Evolutionary conservation across 495 filamentous ascomycete species (phyloP), one percentile per base, ranked within the genome.

Genomic region (Lophium mytilinum): DNA sequence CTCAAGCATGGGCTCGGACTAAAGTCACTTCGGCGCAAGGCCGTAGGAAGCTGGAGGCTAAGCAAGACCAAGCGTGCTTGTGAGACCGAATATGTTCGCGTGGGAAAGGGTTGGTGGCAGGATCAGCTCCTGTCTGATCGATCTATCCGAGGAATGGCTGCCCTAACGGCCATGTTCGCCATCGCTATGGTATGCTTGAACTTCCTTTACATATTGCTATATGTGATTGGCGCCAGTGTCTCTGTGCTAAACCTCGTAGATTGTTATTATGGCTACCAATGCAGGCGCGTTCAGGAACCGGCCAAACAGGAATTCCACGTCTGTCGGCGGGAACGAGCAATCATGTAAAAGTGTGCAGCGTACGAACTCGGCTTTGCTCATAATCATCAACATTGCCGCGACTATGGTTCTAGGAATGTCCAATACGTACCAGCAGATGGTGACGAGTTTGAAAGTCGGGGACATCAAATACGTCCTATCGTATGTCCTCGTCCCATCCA

Each of bases 351-450:
- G 24, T 11, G 61, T 59, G 0, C 54, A 48, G 30, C 56, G 50
- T 15, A 51, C 48, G 1, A 64, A 64, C 40, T 60, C 61, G 4
- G 45, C 45, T 7, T 24, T 48, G 6, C 45, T 48, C 14, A 18
- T 48, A 14, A 21, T 30, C 33, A 48, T 48, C 21, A 48, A 48
- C 48, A 30, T 59, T 2, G 56, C 56, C 10, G 61, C 56, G 2
- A 64, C 61, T 1, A 64, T 64, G 61, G 39, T 64, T 15, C 37
- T 63, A 2, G 60, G 60, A 15, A 64, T 64, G 61, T 56, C 50
- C 17, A 64, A 64, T 37, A 64, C 61, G 0, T 64, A 64, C 33
- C 61, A 64, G 41, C 61, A 64, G 24, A 52, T 64, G 14, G 56
- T 64, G 12, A 64, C 61, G 15, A 60, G 56, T 0, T 52, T 64